These are phyloP conservation scores for Debaryomyces fabryi DNA, from an alignment of 1,139 yeast species.

Conservation along the genomic window DNA sequence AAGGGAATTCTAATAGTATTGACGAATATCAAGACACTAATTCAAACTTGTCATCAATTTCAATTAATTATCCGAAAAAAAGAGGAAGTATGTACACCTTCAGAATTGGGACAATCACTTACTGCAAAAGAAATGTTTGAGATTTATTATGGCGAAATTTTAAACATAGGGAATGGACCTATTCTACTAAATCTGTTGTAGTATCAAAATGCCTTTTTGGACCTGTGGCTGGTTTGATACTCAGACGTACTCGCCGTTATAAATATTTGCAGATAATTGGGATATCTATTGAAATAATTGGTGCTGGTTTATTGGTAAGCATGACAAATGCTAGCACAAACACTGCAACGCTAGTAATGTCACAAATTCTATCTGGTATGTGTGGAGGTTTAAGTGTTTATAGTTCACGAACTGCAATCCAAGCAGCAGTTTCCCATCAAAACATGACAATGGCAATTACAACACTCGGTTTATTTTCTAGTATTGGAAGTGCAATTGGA, in stretches of 20 bases:
- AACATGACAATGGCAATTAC: slow-evolving; percentile 48
- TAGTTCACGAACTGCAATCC: slow-evolving; percentile 27
- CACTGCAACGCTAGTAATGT: slow-evolving; percentile 20
- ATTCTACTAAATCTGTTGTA: slow-evolving; percentile 29
- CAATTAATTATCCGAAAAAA: no score
- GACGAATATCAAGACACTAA: no score
- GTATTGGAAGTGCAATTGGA: slow-evolving; percentile 48
- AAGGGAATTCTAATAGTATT: no score
- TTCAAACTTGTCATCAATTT: no score
- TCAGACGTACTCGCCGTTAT: slow-evolving; percentile 29
- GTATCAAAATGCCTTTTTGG: slow-evolving; percentile 33
- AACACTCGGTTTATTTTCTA: slow-evolving; percentile 37
- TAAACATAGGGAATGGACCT: slow-evolving; percentile 27
- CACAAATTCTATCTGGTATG: slow-evolving; percentile 27
- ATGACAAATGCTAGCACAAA: slow-evolving; percentile 20
- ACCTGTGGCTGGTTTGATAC: slow-evolving; percentile 27
- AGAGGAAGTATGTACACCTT: no score
- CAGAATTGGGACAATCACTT: no score
- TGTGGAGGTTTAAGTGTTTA: slow-evolving; percentile 36
- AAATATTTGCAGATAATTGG: slow-evolving; percentile 30
- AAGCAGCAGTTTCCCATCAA: slow-evolving; percentile 43
- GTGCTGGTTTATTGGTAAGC: slow-evolving; percentile 20
- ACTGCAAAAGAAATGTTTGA: no score
- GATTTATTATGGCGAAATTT: no score
- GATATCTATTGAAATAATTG: slow-evolving; percentile 26